Evolutionary conservation across 2,329 filamentous ascomycete species (phyloP), one percentile per base, ranked within the genome.

Genomic region (Leptographium flavum): DNA sequence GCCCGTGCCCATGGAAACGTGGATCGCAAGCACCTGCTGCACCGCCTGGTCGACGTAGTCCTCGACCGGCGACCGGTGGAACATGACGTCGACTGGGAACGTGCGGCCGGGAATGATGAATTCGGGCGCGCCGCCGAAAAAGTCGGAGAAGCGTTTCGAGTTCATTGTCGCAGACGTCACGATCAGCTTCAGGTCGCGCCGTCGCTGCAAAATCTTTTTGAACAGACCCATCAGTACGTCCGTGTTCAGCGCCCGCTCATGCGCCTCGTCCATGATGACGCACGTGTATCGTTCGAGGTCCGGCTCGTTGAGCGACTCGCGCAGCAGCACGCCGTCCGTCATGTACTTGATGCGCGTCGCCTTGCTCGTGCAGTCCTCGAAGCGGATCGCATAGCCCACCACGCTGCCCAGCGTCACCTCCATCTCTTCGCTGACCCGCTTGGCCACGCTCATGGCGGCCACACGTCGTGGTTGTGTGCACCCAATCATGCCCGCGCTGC

Each of bases 131-230:
- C 88, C 90, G 23, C 90, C 90, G 54, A 90, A 98, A 60, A 98
- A 98, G 46, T 90, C 82, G 0, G 90, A 92, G 59, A 98, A 98
- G 3, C 88, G 79, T 55, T 95, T 92, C 22, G 92, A 79, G 60
- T 98, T 98, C 92, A 98, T 96, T 0, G 92, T 98, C 6, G 92
- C 93, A 14, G 92, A 96, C 1, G 92, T 98, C 43, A 98, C 90
- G 48, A 98, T 96, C 40, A 98, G 70, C 62, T 96, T 98, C 40
- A 98, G 69, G 57, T 98, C 92, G 56, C 87, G 76, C 49, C 93
- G 76, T 43, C 90, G 74, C 50, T 90, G 83, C 39, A 98, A 67
- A 4, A 98, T 90, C 64, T 98, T 98, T 62, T 96, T 98, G 66
- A 98, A 90, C 25, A 98, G 66, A 1, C 92, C 92, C 85, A 98